phyloP scores from a whole-genome alignment of 2,329 filamentous ascomycete species.

The Aureobasidium melanogenum region DNA sequence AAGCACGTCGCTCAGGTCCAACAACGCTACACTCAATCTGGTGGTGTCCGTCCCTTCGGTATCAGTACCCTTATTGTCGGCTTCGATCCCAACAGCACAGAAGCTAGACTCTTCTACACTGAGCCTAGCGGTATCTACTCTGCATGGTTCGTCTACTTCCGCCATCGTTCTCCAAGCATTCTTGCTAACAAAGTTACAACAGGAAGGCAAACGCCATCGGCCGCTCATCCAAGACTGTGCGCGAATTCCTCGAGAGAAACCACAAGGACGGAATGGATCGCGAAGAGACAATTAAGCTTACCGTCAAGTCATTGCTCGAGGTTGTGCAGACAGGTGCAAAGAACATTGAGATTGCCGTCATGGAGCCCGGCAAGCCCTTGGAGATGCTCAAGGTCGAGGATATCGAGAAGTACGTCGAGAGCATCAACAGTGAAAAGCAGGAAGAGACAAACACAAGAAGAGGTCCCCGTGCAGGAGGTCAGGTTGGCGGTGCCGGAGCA shows the following conservation, averaged over 20 bases:
- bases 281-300: conserved; percentile 89
- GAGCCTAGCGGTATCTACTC: conserved; percentile 99
- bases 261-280: conserved; percentile 98
- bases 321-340: conserved; percentile 98
- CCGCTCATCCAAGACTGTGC: conserved; percentile 95
- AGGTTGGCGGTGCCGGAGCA: conserved; percentile 18
- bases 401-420: conserved; percentile 96
- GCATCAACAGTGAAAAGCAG: conserved; percentile 98
- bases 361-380: conserved; percentile 83
- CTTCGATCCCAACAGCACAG: conserved; percentile 89
- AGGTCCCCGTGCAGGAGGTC: conserved; percentile 43
- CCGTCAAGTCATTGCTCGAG: conserved; percentile 95
- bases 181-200: conserved; percentile 7
- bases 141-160: conserved; percentile 62
- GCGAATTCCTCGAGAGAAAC: conserved; percentile 97
- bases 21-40: conserved; percentile 97
- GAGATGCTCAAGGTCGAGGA: conserved; percentile 94
- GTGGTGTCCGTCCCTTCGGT: conserved; percentile 95
- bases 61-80: conserved; percentile 97
- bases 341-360: conserved; percentile 99
- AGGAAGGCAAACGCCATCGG: conserved; percentile 99
- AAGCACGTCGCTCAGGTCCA: conserved; percentile 98
- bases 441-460: conserved; percentile 98
- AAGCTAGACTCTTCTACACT: conserved; percentile 89
- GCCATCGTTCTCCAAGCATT: neutral